Evolutionary conservation across 352 stramenopile genomes (phyloP).

Genomic region (Phytophthora tentaculata): DNA sequence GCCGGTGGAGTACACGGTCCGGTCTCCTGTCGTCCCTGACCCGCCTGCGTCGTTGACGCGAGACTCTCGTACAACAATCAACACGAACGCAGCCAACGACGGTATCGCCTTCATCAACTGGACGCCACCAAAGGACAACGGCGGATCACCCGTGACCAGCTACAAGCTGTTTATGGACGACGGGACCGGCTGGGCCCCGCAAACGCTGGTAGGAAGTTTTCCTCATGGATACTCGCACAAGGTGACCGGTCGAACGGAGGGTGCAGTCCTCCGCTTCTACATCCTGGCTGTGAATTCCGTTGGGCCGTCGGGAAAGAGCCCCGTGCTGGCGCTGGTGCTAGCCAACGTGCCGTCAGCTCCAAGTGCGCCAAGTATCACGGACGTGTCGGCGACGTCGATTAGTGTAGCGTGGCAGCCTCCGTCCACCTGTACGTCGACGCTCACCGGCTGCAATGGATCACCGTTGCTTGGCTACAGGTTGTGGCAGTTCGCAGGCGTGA

Average conservation of each 20-base stretch:
- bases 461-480: slow-evolving; percentile 92
- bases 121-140: slow-evolving; percentile 92
- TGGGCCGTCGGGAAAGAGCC: slow-evolving; percentile 79
- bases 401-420: slow-evolving; percentile 74
- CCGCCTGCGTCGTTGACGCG: slow-evolving; percentile 69
- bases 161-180: slow-evolving; percentile 94
- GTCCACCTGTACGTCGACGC: slow-evolving; percentile 65
- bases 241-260: slow-evolving; percentile 63
- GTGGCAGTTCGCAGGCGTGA: slow-evolving; percentile 91
- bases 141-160: slow-evolving; percentile 88
- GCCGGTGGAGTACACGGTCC: slow-evolving; percentile 90
- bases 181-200: slow-evolving; percentile 51
- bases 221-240: slow-evolving; percentile 61
- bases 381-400: slow-evolving; percentile 72
- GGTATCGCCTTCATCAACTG: slow-evolving; percentile 81
- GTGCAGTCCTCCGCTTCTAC: slow-evolving; percentile 94
- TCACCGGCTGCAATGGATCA: slow-evolving; percentile 79
- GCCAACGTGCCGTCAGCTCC: slow-evolving; percentile 74
- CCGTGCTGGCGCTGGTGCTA: slow-evolving; percentile 90
- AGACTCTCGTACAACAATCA: slow-evolving; percentile 79
- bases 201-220: slow-evolving; percentile 54
- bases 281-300: slow-evolving; percentile 88
- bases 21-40: slow-evolving; percentile 83
- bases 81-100: slow-evolving; percentile 51
- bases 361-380: slow-evolving; percentile 55